phyloP scores from a whole-genome alignment of 2,329 filamentous ascomycete species.

The Monilinia polystroma region DNA sequence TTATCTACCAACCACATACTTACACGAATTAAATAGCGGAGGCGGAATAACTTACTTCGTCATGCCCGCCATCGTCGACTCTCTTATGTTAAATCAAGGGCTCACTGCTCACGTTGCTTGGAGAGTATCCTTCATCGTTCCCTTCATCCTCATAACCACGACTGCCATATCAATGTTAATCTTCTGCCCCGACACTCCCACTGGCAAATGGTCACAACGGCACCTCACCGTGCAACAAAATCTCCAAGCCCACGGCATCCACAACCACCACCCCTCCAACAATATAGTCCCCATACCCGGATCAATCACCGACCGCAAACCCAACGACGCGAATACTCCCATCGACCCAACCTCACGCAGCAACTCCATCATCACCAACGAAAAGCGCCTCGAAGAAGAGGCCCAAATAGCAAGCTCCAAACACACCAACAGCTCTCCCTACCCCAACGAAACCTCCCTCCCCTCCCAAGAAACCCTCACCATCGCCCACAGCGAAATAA shows the following conservation, averaged over 20 bases:
- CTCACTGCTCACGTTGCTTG: slow-evolving; percentile 70
- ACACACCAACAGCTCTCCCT: slow-evolving; percentile 24
- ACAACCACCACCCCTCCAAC: slow-evolving; percentile 45
- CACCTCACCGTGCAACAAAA: slow-evolving; percentile 45
- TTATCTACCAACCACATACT: background rate
- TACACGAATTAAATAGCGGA: slow-evolving; percentile 45
- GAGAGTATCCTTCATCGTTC: slow-evolving; percentile 82
- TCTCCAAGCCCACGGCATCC: slow-evolving; percentile 48
- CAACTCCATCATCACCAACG: slow-evolving; percentile 27
- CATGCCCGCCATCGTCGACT: slow-evolving; percentile 88
- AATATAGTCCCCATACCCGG: slow-evolving; percentile 38
- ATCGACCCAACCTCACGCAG: slow-evolving; percentile 1
- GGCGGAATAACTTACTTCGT: slow-evolving; percentile 91
- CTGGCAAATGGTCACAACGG: slow-evolving; percentile 76
- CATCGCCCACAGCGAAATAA: slow-evolving; percentile 52
- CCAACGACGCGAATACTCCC: background rate
- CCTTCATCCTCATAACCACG: slow-evolving; percentile 70
- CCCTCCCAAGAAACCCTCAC: slow-evolving; percentile 53
- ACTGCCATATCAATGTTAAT: slow-evolving; percentile 69
- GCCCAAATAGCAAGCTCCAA: slow-evolving; percentile 49
- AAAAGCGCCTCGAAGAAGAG: slow-evolving; percentile 48
- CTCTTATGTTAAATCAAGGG: slow-evolving; percentile 59
- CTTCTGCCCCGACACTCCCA: slow-evolving; percentile 77
- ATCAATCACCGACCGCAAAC: slow-evolving; percentile 30
- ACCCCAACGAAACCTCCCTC: slow-evolving; percentile 47